Base-by-base conservation (phyloP, 495 filamentous ascomycete genomes). In the Podospora fimiseda region DNA sequence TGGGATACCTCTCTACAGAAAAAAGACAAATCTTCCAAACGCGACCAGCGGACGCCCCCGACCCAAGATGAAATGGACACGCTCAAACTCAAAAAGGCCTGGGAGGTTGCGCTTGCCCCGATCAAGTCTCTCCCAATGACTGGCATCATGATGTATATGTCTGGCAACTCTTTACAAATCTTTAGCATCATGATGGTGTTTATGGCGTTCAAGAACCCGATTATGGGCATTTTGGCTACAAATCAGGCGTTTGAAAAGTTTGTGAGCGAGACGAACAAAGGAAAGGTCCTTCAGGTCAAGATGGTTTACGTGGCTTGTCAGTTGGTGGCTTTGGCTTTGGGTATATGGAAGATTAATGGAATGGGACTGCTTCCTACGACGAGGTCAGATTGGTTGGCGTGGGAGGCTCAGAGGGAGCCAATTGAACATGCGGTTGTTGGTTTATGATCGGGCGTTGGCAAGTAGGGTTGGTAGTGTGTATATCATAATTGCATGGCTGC, bases 111-210 rank as follows among this genome's bases (percentile, higher is more conserved):
- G 27, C 80, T 99, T 33, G 94, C 87, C 3, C 93, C 93, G 1
- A 85, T 90, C 46, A 99, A 99, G 74, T 83, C 86, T 64, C 78
- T 99, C 41, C 93, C 93, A 47, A 97, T 98, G 93, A 96, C 94
- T 53, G 90, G 82, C 42, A 90, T 99, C 71, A 95, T 96, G 86
- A 97, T 97, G 91, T 99, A 99, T 79, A 97, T 99, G 94, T 95
- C 93, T 53, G 93, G 93, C 62, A 97, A 96, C 73, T 89, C 87
- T 51, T 83, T 99, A 21, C 93, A 99, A 72, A 96, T 99, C 56
- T 99, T 99, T 78, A 90, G 84, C 70, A 96, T 99, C 66, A 96
- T 97, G 90, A 97, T 97, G 93, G 90, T 96, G 7, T 90, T 88
- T 59, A 96, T 96, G 88, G 81, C 95, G 41, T 99, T 99, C 80